Evolutionary conservation across 2,329 filamentous ascomycete species (phyloP).

Genomic region (Aspergillus fructus): DNA sequence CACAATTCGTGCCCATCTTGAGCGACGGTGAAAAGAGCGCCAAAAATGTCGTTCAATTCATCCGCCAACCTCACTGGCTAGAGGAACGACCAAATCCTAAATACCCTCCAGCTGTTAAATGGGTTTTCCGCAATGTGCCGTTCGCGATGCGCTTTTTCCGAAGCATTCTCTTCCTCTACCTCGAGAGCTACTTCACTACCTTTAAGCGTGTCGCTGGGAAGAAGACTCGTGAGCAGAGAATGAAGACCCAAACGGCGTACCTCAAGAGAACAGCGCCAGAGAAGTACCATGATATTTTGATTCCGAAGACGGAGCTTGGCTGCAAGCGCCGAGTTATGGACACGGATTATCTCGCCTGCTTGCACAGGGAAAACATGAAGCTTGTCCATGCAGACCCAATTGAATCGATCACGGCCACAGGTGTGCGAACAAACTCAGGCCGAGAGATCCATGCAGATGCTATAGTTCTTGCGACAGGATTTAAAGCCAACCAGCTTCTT

Average conservation of each 20-base stretch:
- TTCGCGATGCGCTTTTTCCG: slow-evolving; percentile 47
- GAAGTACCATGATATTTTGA: slow-evolving; percentile 46
- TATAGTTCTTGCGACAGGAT: slow-evolving; percentile 52
- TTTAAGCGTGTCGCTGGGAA: slow-evolving; percentile 31
- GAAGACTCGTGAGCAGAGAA: slow-evolving; percentile 36
- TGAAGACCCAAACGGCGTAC: slow-evolving; percentile 44
- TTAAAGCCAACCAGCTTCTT: slow-evolving; percentile 49
- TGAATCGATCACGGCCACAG: slow-evolving; percentile 37
- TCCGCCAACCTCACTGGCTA: slow-evolving; percentile 53
- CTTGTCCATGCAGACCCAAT: slow-evolving; percentile 44
- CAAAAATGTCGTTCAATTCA: slow-evolving; percentile 48
- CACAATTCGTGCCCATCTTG: slow-evolving; percentile 50
- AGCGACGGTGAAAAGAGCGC: slow-evolving; percentile 36
- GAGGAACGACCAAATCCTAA: slow-evolving; percentile 45
- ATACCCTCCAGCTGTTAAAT: slow-evolving; percentile 44
- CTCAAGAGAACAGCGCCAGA: slow-evolving; percentile 44
- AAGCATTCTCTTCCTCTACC: slow-evolving; percentile 42
- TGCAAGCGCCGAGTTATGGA: slow-evolving; percentile 52
- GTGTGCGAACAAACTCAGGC: slow-evolving; percentile 41
- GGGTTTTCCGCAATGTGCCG: slow-evolving; percentile 47
- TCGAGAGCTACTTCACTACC: slow-evolving; percentile 46
- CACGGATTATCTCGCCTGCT: slow-evolving; percentile 46
- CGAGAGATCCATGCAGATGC: slow-evolving; percentile 43
- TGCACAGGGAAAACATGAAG: slow-evolving; percentile 45
- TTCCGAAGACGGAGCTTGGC: slow-evolving; percentile 46